These are phyloP conservation scores for Pythium scleroteichum DNA, from an alignment of 352 stramenopile genomes.

Conservation along the genomic window DNA sequence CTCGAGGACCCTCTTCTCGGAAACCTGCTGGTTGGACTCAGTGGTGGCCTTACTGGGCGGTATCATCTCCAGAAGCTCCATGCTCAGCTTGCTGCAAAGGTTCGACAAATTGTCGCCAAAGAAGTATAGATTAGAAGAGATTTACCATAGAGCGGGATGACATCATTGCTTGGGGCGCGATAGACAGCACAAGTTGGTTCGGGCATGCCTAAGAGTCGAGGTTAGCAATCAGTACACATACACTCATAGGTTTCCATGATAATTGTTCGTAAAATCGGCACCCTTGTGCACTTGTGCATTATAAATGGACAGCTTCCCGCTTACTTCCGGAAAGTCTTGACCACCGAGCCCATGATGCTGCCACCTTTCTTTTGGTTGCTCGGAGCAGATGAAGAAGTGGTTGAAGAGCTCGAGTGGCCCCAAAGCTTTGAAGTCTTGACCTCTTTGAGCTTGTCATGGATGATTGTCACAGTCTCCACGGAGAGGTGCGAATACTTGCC, in stretches of 20 bases:
- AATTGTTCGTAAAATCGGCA: no score
- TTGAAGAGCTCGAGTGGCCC: slow-evolving; percentile 38
- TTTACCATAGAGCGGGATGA: no score
- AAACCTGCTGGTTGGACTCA: slow-evolving; percentile 33
- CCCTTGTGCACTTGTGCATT: no score
- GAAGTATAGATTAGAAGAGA: no score
- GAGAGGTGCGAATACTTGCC: slow-evolving; percentile 72
- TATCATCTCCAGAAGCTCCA: slow-evolving; percentile 16
- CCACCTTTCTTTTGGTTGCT: slow-evolving; percentile 38
- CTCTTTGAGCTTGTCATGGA: slow-evolving; percentile 79
- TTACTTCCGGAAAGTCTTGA: slow-evolving; percentile 64
- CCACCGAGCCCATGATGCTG: slow-evolving; percentile 47
- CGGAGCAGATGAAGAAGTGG: slow-evolving; percentile 18
- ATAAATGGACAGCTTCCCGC: no score
- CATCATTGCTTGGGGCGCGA: no score
- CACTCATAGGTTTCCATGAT: no score
- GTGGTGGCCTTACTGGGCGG: neutral
- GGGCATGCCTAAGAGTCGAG: neutral
- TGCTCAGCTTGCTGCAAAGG: neutral
- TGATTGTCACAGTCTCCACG: slow-evolving; percentile 57
- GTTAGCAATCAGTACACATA: neutral
- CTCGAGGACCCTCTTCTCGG: slow-evolving; percentile 35
- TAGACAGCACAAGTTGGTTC: neutral
- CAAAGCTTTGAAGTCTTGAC: slow-evolving; percentile 56
- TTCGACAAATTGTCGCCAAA: neutral